A percentile compares a stretch with the other conserved stretches of the same genome.
Conservation (phyloP, 768 basidiomycete genomes). For the Termitomyces sp. region DNA sequence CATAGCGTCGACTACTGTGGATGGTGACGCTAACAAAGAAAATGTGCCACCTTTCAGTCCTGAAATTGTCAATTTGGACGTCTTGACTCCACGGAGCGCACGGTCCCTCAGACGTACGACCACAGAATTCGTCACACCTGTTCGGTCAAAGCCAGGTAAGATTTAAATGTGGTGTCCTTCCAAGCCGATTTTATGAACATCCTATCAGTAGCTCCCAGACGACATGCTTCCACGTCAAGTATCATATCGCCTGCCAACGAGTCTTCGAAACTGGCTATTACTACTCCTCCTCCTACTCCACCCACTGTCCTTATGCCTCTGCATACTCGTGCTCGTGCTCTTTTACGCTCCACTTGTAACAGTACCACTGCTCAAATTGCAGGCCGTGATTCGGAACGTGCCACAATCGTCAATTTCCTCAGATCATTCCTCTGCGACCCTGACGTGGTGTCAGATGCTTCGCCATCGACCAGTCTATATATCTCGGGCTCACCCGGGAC, state of each 20-base stretch:
- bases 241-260: slow-evolving; percentile 40
- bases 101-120: slow-evolving; percentile 35
- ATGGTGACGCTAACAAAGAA: slow-evolving; percentile 71
- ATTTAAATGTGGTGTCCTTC: not conserved
- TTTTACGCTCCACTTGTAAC: slow-evolving; percentile 72
- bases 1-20: slow-evolving; percentile 38
- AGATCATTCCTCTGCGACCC: slow-evolving; percentile 42
- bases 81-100: slow-evolving; percentile 35
- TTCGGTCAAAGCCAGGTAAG: slow-evolving; percentile 45
- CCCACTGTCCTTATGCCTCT: slow-evolving; percentile 45
- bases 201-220: slow-evolving; percentile 38
- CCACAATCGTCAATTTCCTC: slow-evolving; percentile 56
- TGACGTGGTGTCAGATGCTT: slow-evolving; percentile 18
- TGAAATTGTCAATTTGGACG: slow-evolving; percentile 30
- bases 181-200: slow-evolving; percentile 11
- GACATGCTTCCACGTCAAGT: slow-evolving; percentile 47
- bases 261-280: slow-evolving; percentile 38
- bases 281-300: slow-evolving; percentile 64
- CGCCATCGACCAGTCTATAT: slow-evolving; percentile 56
- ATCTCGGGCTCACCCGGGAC: slow-evolving; percentile 93
- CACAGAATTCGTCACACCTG: slow-evolving; percentile 38
- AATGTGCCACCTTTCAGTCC: slow-evolving; percentile 64
- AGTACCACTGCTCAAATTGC: slow-evolving; percentile 47
- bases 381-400: slow-evolving; percentile 67
- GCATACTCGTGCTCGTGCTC: slow-evolving; percentile 59